Evolutionary conservation across 805 yeast genomes (phyloP), one percentile per base, ranked within the genome.

Genomic region (Wickerhamomyces kurtzmanii): DNA sequence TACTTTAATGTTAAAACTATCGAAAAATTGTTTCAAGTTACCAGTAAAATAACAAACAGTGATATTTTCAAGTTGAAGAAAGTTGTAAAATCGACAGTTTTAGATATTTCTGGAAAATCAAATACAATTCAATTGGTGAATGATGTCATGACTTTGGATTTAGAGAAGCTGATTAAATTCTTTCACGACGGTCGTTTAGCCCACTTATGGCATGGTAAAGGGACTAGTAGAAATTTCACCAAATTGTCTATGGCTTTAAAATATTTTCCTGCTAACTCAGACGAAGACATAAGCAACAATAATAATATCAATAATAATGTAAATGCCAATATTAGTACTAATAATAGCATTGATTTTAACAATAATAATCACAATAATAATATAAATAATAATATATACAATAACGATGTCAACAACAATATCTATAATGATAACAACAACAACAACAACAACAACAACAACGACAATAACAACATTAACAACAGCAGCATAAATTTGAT

Each of bases 81-180:
- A 37, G 84, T 70, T 18, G 81, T 83, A 20, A 81, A 79, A 42
- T 66, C 72, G 12, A 76, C 86, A 0, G 81, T 82, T 15, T 81
- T 76, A 41, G 91, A 83, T 44, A 62, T 71, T 6, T 57, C 65
- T 20, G 62, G 67, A 14, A 56, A 54, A 30, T 51, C 55, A 6
- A 48, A 53, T 20, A 51, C 55, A 4, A 42, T 47, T 27, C 51
- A 49, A 23, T 30, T 45, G n/a, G 49, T 63, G 0, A 52, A 48
- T 26, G 63, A 57, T 17, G 53, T 60, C 1, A 31, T 62, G 11
- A 60, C 67, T 0, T 43, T 57, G 2, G 63, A 62, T 31, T 36
- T 62, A 16, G 61, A 56, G 13, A 44, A 37, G 23, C 32, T 37
- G 3, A 32, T 43, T 15, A 42, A 40, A 29, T 41, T 38, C 26